Evolutionary conservation across 352 stramenopile species (phyloP).

Genomic region (Thraustotheca clavata): DNA sequence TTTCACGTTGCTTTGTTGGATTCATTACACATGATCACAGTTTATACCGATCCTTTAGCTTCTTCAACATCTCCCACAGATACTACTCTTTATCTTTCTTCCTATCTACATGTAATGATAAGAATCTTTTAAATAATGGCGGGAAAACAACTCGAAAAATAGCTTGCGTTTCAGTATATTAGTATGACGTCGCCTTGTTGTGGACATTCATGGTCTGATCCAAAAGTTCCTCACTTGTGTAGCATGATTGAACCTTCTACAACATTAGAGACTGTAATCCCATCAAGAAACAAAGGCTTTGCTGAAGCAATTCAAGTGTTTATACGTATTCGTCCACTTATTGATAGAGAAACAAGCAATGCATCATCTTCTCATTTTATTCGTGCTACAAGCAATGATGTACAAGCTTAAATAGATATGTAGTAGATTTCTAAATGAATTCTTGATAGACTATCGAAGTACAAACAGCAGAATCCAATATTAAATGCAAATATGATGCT

Average conservation of each 20-base stretch:
- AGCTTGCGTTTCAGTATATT: background rate
- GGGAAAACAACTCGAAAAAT: constrained; percentile 6
- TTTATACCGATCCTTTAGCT: no score
- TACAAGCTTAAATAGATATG: constrained; percentile 17
- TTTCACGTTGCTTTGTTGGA: background rate
- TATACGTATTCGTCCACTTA: constrained; percentile 69
- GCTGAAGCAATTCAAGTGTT: constrained; percentile 79
- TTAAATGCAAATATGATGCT: constrained; percentile 74
- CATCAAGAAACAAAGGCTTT: background rate
- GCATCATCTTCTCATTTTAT: constrained; percentile 29
- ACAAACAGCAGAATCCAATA: constrained; percentile 47
- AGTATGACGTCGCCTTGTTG: constrained; percentile 26
- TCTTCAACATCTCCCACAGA: no score
- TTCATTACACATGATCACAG: background rate
- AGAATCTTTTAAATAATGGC: no score
- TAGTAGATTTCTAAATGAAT: background rate
- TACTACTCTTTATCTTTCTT: no score
- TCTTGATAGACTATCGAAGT: constrained; percentile 61
- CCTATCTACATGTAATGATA: no score
- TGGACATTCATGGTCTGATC: constrained; percentile 57
- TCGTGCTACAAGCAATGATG: constrained; percentile 35
- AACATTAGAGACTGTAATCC: background rate
- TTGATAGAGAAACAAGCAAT: constrained; percentile 45
- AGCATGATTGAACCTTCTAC: constrained; percentile 36
- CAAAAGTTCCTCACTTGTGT: constrained; percentile 56